Conservation (phyloP, 1,139 yeast genomes). For the Saccharomyces hybrid region DNA sequence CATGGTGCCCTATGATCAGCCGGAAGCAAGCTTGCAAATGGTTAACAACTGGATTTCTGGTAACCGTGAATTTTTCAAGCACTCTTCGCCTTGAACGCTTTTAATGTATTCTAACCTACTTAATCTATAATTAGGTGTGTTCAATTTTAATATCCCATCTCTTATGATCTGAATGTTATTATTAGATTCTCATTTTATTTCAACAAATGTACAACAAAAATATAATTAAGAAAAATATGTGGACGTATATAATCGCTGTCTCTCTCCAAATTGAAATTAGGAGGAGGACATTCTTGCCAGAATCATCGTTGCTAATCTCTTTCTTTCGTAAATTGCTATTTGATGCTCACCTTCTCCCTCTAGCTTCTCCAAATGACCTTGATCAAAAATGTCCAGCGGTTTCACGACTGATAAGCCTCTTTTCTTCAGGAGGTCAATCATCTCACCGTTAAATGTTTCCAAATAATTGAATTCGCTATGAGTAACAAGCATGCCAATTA, state of each 20-base stretch:
- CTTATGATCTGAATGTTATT: too few relatives aligned
- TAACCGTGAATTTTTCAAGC: background rate
- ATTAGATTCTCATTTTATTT: too few relatives aligned
- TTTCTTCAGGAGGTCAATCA: slow-evolving; percentile 22
- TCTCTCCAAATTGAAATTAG: background rate
- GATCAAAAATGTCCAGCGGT: slow-evolving; percentile 22
- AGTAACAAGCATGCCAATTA: slow-evolving; percentile 29
- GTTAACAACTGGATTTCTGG: slow-evolving; percentile 61
- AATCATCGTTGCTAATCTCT: slow-evolving; percentile 20
- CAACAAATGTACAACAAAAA: background rate
- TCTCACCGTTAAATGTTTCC: slow-evolving; percentile 17
- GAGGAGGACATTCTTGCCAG: slow-evolving; percentile 16
- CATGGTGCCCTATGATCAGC: slow-evolving; percentile 80
- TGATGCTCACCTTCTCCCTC: slow-evolving; percentile 13
- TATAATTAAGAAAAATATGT: background rate
- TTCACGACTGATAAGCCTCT: slow-evolving; percentile 32
- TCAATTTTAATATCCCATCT: too few relatives aligned
- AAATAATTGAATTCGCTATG: slow-evolving; percentile 28
- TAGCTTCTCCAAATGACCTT: slow-evolving; percentile 9
- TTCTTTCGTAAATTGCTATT: slow-evolving; percentile 20
- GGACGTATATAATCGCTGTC: background rate
- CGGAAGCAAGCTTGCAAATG: slow-evolving; percentile 65
- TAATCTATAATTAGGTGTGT: background rate
- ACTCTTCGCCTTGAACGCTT: background rate
- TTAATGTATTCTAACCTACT: too few relatives aligned